These are phyloP conservation scores for Camelina neglecta DNA, from an alignment of 345 rosid genomes.

Conservation along the genomic window DNA sequence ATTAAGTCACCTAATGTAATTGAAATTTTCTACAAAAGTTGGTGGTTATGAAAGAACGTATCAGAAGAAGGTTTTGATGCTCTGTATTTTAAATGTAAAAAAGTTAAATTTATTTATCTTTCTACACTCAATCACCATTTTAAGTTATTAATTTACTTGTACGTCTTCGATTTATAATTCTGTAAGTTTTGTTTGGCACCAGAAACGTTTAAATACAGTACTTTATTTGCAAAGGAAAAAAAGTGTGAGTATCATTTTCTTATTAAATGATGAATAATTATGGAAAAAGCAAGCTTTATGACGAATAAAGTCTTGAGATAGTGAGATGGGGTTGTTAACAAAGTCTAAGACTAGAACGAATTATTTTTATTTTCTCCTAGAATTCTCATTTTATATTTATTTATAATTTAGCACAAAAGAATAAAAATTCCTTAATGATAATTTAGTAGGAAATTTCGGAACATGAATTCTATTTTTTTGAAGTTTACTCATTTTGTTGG, in stretches of 20 bases:
- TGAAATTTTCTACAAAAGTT: constrained; percentile 13
- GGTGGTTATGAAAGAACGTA: neutral
- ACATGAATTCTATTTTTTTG: no score
- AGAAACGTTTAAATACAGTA: neutral
- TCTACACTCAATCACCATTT: neutral
- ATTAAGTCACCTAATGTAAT: constrained; percentile 7
- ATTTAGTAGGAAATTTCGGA: constrained; percentile 1
- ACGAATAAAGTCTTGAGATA: constrained; percentile 30
- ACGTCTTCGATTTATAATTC: neutral
- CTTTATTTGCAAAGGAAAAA: neutral
- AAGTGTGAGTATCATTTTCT: constrained; percentile 13
- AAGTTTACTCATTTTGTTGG: neutral
- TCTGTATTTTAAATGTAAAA: neutral
- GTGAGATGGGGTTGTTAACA: constrained; percentile 18
- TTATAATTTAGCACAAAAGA: neutral
- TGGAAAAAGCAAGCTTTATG: constrained; percentile 32
- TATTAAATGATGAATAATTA: constrained; percentile 10
- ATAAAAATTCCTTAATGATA: no score
- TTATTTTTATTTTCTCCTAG: constrained; percentile 1
- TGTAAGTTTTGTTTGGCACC: neutral
- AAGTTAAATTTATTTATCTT: neutral
- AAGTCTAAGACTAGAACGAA: constrained; percentile 21
- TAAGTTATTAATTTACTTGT: constrained; percentile 4
- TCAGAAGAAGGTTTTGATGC: constrained; percentile 4
- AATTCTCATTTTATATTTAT: neutral